Conservation (phyloP, 495 filamentous ascomycete species). For the Xylaria cubensis region DNA sequence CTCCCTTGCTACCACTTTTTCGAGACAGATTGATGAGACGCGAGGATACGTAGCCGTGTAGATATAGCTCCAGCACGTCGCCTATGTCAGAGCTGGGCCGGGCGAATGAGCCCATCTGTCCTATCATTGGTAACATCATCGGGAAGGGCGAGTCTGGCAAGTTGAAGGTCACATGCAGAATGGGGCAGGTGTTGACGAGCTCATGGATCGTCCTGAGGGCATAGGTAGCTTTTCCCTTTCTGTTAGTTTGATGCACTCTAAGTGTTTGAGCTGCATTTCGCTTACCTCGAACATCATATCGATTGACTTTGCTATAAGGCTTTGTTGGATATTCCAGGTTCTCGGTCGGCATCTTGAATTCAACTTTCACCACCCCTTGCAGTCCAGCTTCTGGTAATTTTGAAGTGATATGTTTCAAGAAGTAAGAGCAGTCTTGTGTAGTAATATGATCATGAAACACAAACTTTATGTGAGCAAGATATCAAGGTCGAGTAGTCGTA, state of each 20-base stretch:
- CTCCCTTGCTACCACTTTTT: constrained; percentile 41
- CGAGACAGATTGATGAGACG: constrained; percentile 76
- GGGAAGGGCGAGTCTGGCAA: constrained; percentile 72
- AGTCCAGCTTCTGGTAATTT: not conserved
- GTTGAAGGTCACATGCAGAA: constrained; percentile 86
- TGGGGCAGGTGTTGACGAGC: constrained; percentile 77
- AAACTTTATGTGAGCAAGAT: not conserved
- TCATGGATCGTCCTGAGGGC: constrained; percentile 76
- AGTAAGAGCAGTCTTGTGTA: not conserved
- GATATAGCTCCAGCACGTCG: constrained; percentile 77
- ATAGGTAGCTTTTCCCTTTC: constrained; percentile 65
- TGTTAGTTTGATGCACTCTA: constrained; percentile 11
- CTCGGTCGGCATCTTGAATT: constrained; percentile 52
- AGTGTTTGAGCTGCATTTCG: not conserved
- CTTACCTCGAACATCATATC: constrained; percentile 71
- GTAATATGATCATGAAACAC: not conserved
- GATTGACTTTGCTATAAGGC: constrained; percentile 73
- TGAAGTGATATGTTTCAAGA: not conserved
- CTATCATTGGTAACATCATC: constrained; percentile 79
- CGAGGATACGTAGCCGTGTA: constrained; percentile 86
- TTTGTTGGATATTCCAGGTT: constrained; percentile 72
- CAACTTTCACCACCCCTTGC: not conserved
- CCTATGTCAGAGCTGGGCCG: constrained; percentile 67
- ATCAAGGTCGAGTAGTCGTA: not conserved
- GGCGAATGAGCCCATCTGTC: constrained; percentile 76